Evolutionary conservation across 495 filamentous ascomycete species (phyloP), one percentile per base, ranked within the genome.

Genomic region (Hypoxylon intermedium): DNA sequence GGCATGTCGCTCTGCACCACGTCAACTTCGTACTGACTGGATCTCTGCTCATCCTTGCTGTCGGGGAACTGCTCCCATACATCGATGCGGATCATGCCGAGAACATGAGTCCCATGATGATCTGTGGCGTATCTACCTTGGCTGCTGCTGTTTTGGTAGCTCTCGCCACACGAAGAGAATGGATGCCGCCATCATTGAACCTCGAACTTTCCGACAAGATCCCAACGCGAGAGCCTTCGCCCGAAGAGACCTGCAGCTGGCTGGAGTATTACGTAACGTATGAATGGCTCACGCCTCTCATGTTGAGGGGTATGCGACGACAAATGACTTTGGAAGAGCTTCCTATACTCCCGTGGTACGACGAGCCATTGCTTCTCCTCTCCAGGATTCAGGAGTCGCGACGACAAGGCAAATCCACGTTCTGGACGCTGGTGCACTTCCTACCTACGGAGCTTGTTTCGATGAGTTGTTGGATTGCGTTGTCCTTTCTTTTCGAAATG

Each of bases 191-290:
- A 15, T 53, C 69, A n/a, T 47, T 65, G 44, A 55, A 71, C 30
- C 43, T 68, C 19, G 57, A 53, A n/a, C 33, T 68, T 11, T 63
- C 69, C 31, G 57, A 61, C 6, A 63, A 68, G 20, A 56, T 69
- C 23, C 52, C 56, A 12, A 65, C 72, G 12, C 58, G 66, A 31
- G 65, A 71, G 26, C 67, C 70, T 6, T 76, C 75, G 5, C 73
- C 70, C 9, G 78, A 82, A 57, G 79, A 82, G 50, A 82, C 79
- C 2, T 79, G 77, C 67, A 79, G 76, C 26, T 75, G 75, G 59
- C 69, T 81, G 40, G 74, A 72, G 13, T 77, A 75, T 48, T 82
- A 78, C 65, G 73, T 76, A 44, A 75, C 75, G 1, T 82, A 74
- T 59, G 78, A 77, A 58, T 81, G 76, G 73, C 70, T 82, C 43